Evolutionary conservation across 2,329 filamentous ascomycete genomes (phyloP), one percentile per base, ranked within the genome.

Genomic region (Bertia moriformis): DNA sequence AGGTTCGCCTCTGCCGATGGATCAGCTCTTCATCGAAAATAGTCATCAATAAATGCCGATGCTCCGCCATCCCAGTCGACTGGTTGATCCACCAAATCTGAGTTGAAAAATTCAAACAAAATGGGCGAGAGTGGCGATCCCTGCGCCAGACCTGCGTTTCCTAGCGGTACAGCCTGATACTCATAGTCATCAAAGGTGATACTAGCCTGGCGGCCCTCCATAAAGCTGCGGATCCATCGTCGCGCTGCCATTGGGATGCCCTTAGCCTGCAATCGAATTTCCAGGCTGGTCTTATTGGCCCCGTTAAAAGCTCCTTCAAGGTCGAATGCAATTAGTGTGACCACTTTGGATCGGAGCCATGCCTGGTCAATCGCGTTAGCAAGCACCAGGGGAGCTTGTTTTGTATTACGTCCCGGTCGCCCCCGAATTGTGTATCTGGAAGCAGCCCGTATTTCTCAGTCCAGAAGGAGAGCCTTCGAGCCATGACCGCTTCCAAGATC

Each of bases 1-100:
- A 48, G 17, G 19, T 53, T 53, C 4, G 48, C 41, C 14, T 52
- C 47, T 7, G 44, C 46, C 3, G 45, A 45, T 10, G 13, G 17
- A 7, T 47, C 44, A 0, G 43, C 42, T 33, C 42, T 37, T 51
- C 44, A 50, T 20, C 49, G 15, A 7, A 18, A 14, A 15, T 14
- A 35, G 32, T 35, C 32, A 18, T 35, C 32, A 7, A 35, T 18
- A 35, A 35, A 35, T 7, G 32, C 32, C 15, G 15, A 14, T 35
- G 32, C 32, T 7, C 32, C 32, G 7, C 32, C 15, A 15, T 35
- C 7, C 10, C 10, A 18, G 15, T 35, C 15, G 32, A 35, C 15
- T 15, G 32, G 32, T 35, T 14, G 12, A 7, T 35, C 32, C 10
- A 35, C 32, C 32, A 35, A 15, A 15, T 35, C 32, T 7, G 32